Evolutionary conservation across 805 yeast species (phyloP), one percentile per base, ranked within the genome.

Genomic region (Spathaspora sp.): DNA sequence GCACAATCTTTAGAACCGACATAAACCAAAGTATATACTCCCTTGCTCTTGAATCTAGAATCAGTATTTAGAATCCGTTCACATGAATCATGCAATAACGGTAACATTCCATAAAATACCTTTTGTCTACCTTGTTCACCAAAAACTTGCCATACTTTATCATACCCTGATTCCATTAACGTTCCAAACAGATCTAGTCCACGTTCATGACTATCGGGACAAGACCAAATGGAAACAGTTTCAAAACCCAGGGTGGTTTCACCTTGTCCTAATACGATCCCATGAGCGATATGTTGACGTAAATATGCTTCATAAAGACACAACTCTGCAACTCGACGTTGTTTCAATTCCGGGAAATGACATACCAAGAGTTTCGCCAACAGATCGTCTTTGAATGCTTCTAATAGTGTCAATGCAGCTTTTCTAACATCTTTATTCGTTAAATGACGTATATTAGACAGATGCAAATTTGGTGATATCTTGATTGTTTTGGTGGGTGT

Each of bases 151-250:
- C 83, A 82, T 35, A 81, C 67, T 59, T 72, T 67, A 28, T 76
- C 78, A 65, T 76, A 81, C 5, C 85, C 85, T 8, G 83, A 69
- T 55, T 77, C 72, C 67, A 80, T 72, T 55, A 81, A 62, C 19
- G 77, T 78, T 42, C 73, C 55, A 59, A 75, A 78, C 47, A 75
- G 68, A 48, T 80, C 81, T 45, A 78, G 60, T 2, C 78, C 77
- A 9, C 68, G 72, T 6, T 60, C 63, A 4, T 58, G 60, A 9
- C 76, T 70, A 11, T 70, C 73, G 5, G 85, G 85, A 28, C 67
- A 67, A 11, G 80, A 68, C 83, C 84, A 81, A 20, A 80, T 61
- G 5, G 81, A 77, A 31, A 81, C 85, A 7, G 84, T 76, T 65
- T 81, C 84, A 61, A 77, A 81, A 3, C 60, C 61, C 0, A 59